Evolutionary conservation across 805 yeast genomes (phyloP).

Genomic region (Barnettozyma californica): DNA sequence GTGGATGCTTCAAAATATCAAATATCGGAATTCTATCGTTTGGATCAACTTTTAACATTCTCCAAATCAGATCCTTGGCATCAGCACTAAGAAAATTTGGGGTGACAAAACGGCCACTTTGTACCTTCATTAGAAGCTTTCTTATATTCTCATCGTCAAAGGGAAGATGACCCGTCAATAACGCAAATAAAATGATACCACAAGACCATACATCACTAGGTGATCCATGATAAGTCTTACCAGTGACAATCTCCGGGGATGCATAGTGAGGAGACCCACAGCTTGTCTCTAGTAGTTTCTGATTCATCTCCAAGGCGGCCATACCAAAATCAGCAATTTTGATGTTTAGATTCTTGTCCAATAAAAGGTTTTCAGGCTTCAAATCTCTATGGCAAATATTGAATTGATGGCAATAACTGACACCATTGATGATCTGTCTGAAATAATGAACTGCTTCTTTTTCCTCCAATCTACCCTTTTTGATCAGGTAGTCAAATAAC

Average conservation of each 20-base stretch:
- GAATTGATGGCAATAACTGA: conserved; percentile 77
- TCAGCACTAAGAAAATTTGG: conserved; percentile 75
- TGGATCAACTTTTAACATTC: conserved; percentile 83
- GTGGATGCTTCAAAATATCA: conserved; percentile 75
- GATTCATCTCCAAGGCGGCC: conserved; percentile 92
- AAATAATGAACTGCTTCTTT: conserved; percentile 87
- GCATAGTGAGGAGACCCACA: conserved; percentile 99
- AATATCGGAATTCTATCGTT: conserved; percentile 69
- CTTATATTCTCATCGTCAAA: conserved; percentile 96
- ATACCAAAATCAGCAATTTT: conserved; percentile 98
- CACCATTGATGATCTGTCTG: conserved; percentile 78
- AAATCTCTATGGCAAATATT: conserved; percentile 86
- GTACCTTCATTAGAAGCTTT: conserved; percentile 81
- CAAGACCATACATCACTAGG: conserved; percentile 98
- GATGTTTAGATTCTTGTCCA: conserved; percentile 81
- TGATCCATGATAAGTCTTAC: conserved; percentile 91
- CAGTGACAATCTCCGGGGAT: conserved; percentile 95
- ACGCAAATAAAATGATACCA: conserved; percentile 90
- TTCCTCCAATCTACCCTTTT: conserved; percentile 84
- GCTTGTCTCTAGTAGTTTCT: conserved; percentile 81
- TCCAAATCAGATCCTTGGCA: conserved; percentile 78
- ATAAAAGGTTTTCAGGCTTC: conserved; percentile 72
- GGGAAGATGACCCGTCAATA: conserved; percentile 91
- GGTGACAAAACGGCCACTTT: conserved; percentile 80
- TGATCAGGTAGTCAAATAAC: conserved; percentile 84